Evolutionary conservation across 768 basidiomycete species (phyloP).

Genomic region (Lentinus tigrinus): DNA sequence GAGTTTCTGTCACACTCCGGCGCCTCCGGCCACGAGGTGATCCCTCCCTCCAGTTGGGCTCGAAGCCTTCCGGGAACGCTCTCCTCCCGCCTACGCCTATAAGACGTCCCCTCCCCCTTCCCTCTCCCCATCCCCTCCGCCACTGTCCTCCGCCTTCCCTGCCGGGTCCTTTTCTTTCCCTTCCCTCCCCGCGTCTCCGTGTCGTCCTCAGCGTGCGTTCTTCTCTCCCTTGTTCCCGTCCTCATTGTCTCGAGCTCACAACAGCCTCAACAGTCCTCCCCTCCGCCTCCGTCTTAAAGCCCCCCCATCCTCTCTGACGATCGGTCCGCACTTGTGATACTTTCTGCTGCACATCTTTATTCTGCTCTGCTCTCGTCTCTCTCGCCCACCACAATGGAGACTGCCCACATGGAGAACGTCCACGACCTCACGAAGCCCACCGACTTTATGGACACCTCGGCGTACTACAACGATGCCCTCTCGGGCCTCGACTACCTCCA

Average conservation of each 20-base stretch:
- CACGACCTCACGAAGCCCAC: conserved; percentile 52
- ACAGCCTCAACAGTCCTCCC: conserved; percentile 9
- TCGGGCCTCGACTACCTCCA: conserved; percentile 60
- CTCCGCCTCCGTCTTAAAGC: conserved; percentile 16
- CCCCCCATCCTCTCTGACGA: conserved; percentile 19
- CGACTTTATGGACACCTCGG: conserved; percentile 47
- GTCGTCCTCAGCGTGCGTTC: conserved; percentile 7
- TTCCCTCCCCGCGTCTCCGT: conserved; percentile 14
- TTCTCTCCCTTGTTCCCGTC: conserved; percentile 19
- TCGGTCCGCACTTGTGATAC: conserved; percentile 19
- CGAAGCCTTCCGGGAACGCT: neutral
- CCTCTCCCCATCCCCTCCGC: conserved; percentile 6
- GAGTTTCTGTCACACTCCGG: conserved; percentile 13
- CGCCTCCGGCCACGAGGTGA: conserved; percentile 12
- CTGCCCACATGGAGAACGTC: conserved; percentile 42
- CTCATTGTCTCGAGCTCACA: conserved; percentile 16
- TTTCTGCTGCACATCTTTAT: conserved; percentile 14
- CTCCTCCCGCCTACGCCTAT: conserved; percentile 14
- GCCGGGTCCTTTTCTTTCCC: conserved; percentile 17
- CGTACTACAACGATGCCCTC: conserved; percentile 42
- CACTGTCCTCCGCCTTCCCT: conserved; percentile 18
- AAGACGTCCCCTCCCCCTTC: conserved; percentile 22
- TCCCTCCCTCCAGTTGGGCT: neutral
- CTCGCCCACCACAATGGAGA: conserved; percentile 39
- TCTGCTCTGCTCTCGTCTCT: conserved; percentile 20